Percentiles rank a stretch among this genome's conserved stretches.
These are phyloP conservation scores for Phyllosticta citriasiana DNA, from an alignment of 2,329 filamentous ascomycete species.

Conservation along the genomic window DNA sequence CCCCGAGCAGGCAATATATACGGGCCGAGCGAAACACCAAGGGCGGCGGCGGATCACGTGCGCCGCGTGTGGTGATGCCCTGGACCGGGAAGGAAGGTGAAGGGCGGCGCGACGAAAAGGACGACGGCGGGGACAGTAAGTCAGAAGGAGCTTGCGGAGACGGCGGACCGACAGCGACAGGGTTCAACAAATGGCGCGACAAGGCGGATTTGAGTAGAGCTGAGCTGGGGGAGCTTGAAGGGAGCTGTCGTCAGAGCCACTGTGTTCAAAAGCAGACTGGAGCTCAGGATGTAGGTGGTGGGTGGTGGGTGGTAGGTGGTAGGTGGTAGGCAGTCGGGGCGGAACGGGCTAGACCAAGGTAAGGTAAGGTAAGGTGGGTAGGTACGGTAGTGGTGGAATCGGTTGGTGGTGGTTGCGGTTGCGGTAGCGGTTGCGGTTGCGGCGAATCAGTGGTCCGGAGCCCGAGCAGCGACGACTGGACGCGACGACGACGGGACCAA, in stretches of 20 bases:
- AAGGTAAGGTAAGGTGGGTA: too few relatives aligned
- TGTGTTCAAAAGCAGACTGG: too few relatives aligned
- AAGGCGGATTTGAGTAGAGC: too few relatives aligned
- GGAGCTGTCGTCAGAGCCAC: too few relatives aligned
- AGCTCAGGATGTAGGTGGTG: too few relatives aligned
- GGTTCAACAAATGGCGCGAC: not conserved
- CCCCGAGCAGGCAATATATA: slow-evolving; percentile 7
- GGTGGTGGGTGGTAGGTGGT: too few relatives aligned
- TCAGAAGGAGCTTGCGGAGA: not conserved
- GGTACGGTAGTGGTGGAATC: too few relatives aligned
- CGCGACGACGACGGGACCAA: not conserved
- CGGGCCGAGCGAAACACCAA: slow-evolving; percentile 10
- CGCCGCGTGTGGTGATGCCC: not conserved
- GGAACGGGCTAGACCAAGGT: too few relatives aligned
- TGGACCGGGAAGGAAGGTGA: not conserved
- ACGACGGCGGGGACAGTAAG: not conserved
- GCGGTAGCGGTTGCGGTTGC: not conserved
- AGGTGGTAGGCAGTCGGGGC: too few relatives aligned
- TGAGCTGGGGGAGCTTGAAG: too few relatives aligned
- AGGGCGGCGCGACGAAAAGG: not conserved
- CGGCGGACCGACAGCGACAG: not conserved
- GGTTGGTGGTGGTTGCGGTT: too few relatives aligned
- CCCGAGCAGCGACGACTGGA: not conserved
- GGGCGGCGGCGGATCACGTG: not conserved
- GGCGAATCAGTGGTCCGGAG: not conserved